A percentile compares a stretch with the other conserved stretches of the same genome.
phyloP scores from a whole-genome alignment of 805 yeast genomes.

The Cyberlindnera suaveolens region DNA sequence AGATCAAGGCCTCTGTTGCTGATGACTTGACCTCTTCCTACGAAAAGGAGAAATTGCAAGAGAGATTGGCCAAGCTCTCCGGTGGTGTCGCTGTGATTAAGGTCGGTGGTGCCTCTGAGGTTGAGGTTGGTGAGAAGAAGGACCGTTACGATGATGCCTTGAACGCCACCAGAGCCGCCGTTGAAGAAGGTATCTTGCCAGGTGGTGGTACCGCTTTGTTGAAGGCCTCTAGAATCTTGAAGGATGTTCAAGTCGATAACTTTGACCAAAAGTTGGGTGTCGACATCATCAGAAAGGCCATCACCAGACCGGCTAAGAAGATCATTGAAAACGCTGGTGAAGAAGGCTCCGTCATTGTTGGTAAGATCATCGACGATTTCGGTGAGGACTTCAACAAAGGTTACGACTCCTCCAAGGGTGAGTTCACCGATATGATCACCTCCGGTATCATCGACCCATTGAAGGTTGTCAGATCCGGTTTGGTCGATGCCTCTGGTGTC shows the following conservation, averaged over 20 bases:
- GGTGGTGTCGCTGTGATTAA: slow-evolving; percentile 99
- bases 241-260: slow-evolving; percentile 60
- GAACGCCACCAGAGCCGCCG: slow-evolving; percentile 99
- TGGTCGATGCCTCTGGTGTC: slow-evolving; percentile 95
- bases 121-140: slow-evolving; percentile 99
- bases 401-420: slow-evolving; percentile 89
- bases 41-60: slow-evolving; percentile 97
- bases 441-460: slow-evolving; percentile 98
- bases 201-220: slow-evolving; percentile 99
- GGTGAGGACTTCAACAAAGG: slow-evolving; percentile 84
- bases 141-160: slow-evolving; percentile 98
- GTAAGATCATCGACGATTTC: slow-evolving; percentile 52
- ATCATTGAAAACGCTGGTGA: slow-evolving; percentile 98
- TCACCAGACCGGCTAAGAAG: slow-evolving; percentile 93
- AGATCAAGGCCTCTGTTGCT: slow-evolving; percentile 22
- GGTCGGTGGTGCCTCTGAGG: slow-evolving; percentile 97
- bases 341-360: slow-evolving; percentile 95
- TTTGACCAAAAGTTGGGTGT: slow-evolving; percentile 98
- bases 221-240: slow-evolving; percentile 67
- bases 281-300: slow-evolving; percentile 89
- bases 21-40: slow-evolving; percentile 39
- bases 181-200: slow-evolving; percentile 97
- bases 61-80: slow-evolving; percentile 93
- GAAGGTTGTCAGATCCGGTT: slow-evolving; percentile 96
- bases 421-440: slow-evolving; percentile 91